A percentile compares a stretch with the other conserved stretches of the same genome.
These are phyloP conservation scores for Candida sithepensis DNA, from an alignment of 805 yeast genomes.

Conservation along the genomic window DNA sequence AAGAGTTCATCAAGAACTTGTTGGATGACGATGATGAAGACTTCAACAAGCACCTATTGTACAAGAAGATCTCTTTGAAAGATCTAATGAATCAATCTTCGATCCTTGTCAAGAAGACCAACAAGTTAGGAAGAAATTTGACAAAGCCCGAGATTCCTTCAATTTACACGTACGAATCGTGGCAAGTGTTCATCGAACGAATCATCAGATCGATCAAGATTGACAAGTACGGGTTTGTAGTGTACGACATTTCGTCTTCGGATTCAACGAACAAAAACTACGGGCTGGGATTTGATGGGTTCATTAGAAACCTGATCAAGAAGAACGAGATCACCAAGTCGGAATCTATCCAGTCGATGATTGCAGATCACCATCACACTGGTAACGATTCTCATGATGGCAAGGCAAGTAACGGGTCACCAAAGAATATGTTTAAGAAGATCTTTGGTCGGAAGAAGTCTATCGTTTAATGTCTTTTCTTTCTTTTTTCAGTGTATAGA, in stretches of 20 bases:
- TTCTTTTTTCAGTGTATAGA: too few relatives aligned
- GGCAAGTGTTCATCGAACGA: slow-evolving; percentile 18
- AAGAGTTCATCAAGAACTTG: slow-evolving; percentile 50
- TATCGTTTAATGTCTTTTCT: background rate
- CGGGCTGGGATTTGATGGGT: slow-evolving; percentile 8
- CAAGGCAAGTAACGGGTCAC: slow-evolving; percentile 1
- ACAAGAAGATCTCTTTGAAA: slow-evolving; percentile 17
- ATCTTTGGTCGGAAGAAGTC: slow-evolving; percentile 18
- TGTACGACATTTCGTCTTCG: slow-evolving; percentile 14
- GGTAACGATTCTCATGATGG: background rate
- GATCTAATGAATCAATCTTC: slow-evolving; percentile 27
- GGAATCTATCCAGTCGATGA: slow-evolving; percentile 17
- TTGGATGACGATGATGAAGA: slow-evolving; percentile 28
- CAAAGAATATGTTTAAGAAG: slow-evolving; percentile 20
- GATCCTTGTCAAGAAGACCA: slow-evolving; percentile 17
- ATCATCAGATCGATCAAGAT: slow-evolving; percentile 11
- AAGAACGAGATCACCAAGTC: slow-evolving; percentile 14
- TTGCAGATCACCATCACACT: slow-evolving; percentile 1
- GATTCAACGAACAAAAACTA: background rate
- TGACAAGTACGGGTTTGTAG: slow-evolving; percentile 12
- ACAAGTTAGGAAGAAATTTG: slow-evolving; percentile 15
- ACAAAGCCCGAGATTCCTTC: slow-evolving; percentile 23
- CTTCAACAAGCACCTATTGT: slow-evolving; percentile 21
- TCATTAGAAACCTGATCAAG: slow-evolving; percentile 8
- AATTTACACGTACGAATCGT: slow-evolving; percentile 17